These are phyloP conservation scores for Lonicera japonica DNA, from an alignment of 129 eudicot genomes.

Conservation along the genomic window DNA sequence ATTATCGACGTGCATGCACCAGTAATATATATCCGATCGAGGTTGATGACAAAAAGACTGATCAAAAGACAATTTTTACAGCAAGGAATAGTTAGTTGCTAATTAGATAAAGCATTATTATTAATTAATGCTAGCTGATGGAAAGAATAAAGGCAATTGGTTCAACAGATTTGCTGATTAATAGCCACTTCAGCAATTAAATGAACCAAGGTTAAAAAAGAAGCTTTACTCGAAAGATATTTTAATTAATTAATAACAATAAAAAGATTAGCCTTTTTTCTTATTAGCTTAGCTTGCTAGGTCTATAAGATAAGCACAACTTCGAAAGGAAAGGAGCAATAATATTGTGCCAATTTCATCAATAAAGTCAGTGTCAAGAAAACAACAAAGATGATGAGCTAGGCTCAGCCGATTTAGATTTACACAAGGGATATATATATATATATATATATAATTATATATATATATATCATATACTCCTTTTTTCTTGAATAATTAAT, in stretches of 20 bases:
- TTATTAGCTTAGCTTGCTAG: background rate
- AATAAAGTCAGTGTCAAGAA: too few species aligned
- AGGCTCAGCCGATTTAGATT: too few species aligned
- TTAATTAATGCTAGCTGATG: background rate
- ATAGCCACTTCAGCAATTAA: constrained; percentile 9
- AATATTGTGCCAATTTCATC: too few species aligned
- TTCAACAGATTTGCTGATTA: constrained; percentile 5
- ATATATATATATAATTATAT: too few species aligned
- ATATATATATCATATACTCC: too few species aligned
- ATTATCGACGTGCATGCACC: background rate
- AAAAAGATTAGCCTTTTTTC: background rate
- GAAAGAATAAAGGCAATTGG: constrained; percentile 10
- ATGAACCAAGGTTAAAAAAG: constrained; percentile 1
- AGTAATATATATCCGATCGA: background rate
- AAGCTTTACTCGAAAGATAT: background rate
- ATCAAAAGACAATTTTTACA: background rate
- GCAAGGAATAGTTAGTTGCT: background rate
- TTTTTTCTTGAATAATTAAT: too few species aligned
- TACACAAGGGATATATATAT: too few species aligned
- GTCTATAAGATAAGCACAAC: background rate
- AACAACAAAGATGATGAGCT: too few species aligned
- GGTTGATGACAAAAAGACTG: background rate
- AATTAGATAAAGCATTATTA: background rate
- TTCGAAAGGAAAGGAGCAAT: too few species aligned
- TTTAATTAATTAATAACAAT: background rate